phyloP scores from a whole-genome alignment of 331 rosid genomes.

The Rosa hybrid region DNA sequence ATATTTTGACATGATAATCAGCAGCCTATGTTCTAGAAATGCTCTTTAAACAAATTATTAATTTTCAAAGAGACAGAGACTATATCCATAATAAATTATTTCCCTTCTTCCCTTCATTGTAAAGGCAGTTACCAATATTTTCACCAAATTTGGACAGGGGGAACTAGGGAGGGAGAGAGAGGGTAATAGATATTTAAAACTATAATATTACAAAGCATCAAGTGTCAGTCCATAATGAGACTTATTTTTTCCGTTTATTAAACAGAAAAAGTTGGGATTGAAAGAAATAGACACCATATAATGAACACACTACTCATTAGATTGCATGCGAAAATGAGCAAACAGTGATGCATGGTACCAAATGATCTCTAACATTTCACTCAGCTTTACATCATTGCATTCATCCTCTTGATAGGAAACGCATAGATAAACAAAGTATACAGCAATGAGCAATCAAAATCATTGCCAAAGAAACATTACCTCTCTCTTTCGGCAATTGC shows the following conservation, averaged over 20 bases:
- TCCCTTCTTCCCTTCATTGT: neutral
- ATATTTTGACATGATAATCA: neutral
- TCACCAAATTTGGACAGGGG: neutral
- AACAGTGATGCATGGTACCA: neutral
- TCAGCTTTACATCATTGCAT: neutral
- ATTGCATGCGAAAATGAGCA: neutral
- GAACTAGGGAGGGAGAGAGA: neutral
- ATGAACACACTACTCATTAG: neutral
- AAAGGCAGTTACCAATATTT: neutral
- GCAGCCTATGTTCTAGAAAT: neutral
- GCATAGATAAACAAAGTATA: neutral
- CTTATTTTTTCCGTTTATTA: neutral
- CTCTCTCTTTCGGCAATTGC: constrained; percentile 65
- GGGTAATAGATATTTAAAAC: neutral
- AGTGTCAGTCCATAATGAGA: neutral
- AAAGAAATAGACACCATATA: neutral
- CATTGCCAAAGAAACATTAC: constrained; percentile 35
- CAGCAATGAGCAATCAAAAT: neutral
- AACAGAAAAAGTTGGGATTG: neutral
- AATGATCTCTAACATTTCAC: neutral
- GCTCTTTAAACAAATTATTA: neutral
- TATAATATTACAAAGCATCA: neutral
- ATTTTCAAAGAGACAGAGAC: neutral
- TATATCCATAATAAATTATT: neutral
- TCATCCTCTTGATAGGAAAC: neutral